phyloP scores from a whole-genome alignment of 2,329 filamentous ascomycete genomes.

The Aspergillus uvarum region DNA sequence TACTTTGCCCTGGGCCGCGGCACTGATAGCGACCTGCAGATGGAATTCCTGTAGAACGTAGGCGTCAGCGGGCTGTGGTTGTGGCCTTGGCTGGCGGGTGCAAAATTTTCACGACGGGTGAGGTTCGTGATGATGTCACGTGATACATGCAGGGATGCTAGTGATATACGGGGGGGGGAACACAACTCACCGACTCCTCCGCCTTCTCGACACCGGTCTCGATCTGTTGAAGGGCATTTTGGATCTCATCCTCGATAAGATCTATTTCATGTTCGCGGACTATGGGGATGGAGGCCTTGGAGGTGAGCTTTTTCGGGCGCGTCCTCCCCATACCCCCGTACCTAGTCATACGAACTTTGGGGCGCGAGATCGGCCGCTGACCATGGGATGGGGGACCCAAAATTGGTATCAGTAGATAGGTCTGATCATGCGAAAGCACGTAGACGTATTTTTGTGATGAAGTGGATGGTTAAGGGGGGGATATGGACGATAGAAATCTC shows the following conservation, averaged over 20 bases:
- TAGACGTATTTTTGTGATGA: slow-evolving; percentile 57
- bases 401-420: slow-evolving; percentile 66
- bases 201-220: slow-evolving; percentile 96
- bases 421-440: slow-evolving; percentile 54
- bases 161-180: slow-evolving; percentile 33
- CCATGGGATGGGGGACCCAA: slow-evolving; percentile 55
- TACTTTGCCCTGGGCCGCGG: slow-evolving; percentile 60
- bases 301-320: slow-evolving; percentile 72
- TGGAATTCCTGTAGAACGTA: slow-evolving; percentile 74
- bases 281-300: slow-evolving; percentile 83
- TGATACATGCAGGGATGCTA: slow-evolving; percentile 39
- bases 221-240: slow-evolving; percentile 78
- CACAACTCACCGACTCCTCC: slow-evolving; percentile 86
- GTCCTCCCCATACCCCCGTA: slow-evolving; percentile 49
- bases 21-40: slow-evolving; percentile 79
- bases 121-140: slow-evolving; percentile 36
- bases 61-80: slow-evolving; percentile 20
- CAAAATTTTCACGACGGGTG: slow-evolving; percentile 37
- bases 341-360: slow-evolving; percentile 46
- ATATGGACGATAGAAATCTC: slow-evolving; percentile 33
- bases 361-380: slow-evolving; percentile 37
- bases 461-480: slow-evolving; percentile 50
- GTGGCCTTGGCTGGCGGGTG: slow-evolving; percentile 13
- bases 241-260: slow-evolving; percentile 78
- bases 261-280: slow-evolving; percentile 91